These are phyloP conservation scores for Amaranthus palmeri DNA, from an alignment of 148 eudicot genomes.

Conservation along the genomic window DNA sequence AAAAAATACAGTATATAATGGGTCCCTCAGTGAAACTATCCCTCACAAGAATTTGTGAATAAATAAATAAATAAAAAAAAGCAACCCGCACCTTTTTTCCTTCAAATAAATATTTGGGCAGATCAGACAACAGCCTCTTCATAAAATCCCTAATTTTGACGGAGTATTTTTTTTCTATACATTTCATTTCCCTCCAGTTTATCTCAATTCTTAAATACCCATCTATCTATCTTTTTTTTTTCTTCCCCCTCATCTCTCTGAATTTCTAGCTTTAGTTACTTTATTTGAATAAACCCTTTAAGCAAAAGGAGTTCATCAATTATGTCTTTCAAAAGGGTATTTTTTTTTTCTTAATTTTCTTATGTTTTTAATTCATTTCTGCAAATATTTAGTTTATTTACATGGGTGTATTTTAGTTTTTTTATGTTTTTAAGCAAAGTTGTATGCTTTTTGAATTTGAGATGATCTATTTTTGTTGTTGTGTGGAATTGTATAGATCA, in stretches of 20 bases:
- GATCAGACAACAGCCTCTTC: background rate
- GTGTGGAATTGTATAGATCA: background rate
- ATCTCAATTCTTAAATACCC: slow-evolving; percentile 6
- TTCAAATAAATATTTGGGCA: too few species aligned
- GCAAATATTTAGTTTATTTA: background rate
- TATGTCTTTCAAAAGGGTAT: slow-evolving; percentile 34
- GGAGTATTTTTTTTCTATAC: background rate
- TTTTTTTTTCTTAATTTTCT: background rate
- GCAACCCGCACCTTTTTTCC: background rate
- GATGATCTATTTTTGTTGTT: background rate
- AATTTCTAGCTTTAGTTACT: background rate
- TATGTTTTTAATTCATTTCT: background rate
- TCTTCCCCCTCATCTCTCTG: too few species aligned
- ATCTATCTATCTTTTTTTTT: background rate
- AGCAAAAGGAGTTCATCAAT: background rate
- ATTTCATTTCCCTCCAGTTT: background rate
- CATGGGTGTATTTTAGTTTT: background rate
- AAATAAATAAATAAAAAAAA: background rate
- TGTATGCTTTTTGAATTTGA: slow-evolving; percentile 12
- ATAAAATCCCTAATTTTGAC: background rate
- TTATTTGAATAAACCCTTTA: background rate
- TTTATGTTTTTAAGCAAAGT: background rate
- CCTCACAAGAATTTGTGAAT: too few species aligned
- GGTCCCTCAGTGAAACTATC: too few species aligned
- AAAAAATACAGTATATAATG: too few species aligned